Evolutionary conservation across 345 rosid species (phyloP).

Genomic region (Eucalyptus cloeziana): DNA sequence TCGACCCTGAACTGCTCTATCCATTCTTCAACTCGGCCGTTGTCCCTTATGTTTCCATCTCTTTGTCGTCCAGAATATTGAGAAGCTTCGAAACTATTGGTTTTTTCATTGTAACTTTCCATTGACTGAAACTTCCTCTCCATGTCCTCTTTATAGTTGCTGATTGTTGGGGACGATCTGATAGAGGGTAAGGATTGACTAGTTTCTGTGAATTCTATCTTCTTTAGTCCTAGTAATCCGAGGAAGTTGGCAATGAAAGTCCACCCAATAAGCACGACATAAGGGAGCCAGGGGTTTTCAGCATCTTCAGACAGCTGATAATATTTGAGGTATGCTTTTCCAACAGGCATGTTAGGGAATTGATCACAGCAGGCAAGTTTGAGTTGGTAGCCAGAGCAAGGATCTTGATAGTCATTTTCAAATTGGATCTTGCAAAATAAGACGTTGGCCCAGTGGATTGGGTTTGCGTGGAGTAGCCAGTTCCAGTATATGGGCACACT

Average conservation of each 20-base stretch:
- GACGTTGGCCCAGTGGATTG: slow-evolving; percentile 16
- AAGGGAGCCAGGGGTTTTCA: slow-evolving; percentile 8
- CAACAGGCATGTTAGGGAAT: slow-evolving; percentile 13
- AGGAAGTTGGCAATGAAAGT: slow-evolving; percentile 4
- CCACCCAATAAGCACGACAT: slow-evolving; percentile 7
- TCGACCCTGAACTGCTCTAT: background rate
- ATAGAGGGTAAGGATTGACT: slow-evolving; percentile 8
- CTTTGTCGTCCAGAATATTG: background rate
- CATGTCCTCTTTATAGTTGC: background rate
- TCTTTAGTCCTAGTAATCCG: slow-evolving; percentile 8
- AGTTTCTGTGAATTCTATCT: slow-evolving; percentile 2
- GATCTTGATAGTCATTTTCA: background rate
- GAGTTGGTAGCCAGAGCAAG: slow-evolving; percentile 2
- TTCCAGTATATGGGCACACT: slow-evolving; percentile 14
- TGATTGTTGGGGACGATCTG: background rate
- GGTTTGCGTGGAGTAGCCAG: slow-evolving; percentile 11
- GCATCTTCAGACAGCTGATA: slow-evolving; percentile 11
- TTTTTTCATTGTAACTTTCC: background rate
- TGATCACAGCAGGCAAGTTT: slow-evolving; percentile 13
- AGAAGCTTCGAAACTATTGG: background rate
- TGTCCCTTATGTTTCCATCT: background rate
- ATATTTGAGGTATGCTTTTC: slow-evolving; percentile 8
- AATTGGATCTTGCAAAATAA: slow-evolving; percentile 14
- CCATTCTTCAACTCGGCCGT: background rate
- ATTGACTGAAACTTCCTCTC: background rate